phyloP scores from a whole-genome alignment of 139 green algal species.

The Tetraselmis chui region DNA sequence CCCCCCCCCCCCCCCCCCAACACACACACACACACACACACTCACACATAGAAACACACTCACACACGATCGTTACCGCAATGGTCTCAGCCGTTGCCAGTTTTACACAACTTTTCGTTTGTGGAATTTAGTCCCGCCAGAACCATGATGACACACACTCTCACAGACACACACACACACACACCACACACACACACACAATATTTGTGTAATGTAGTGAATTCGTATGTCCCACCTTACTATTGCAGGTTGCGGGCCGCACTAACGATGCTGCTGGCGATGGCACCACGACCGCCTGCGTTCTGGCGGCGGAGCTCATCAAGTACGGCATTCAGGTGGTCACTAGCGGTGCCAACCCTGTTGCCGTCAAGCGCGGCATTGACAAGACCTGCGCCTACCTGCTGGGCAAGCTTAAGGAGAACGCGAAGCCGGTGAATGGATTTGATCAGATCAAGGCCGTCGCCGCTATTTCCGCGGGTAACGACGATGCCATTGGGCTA shows the following conservation, averaged over 20 bases:
- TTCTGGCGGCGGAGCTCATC: slow-evolving; percentile 94
- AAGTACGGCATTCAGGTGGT: slow-evolving; percentile 81
- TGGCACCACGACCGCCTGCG: slow-evolving; percentile 93
- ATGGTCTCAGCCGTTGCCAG: no score
- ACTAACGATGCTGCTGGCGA: slow-evolving; percentile 96
- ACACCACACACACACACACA: no score
- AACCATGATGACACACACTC: no score
- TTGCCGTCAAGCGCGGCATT: slow-evolving; percentile 93
- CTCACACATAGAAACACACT: no score
- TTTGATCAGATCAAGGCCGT: slow-evolving; percentile 85
- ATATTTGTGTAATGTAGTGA: no score
- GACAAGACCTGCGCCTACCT: slow-evolving; percentile 87
- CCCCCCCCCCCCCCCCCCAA: no score
- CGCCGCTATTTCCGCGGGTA: slow-evolving; percentile 75
- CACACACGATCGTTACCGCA: no score
- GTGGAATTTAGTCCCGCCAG: no score
- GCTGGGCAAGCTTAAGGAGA: slow-evolving; percentile 75
- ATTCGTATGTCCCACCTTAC: no score
- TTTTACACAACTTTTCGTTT: no score
- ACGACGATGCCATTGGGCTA: slow-evolving; percentile 68
- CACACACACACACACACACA: no score
- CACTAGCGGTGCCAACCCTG: slow-evolving; percentile 88
- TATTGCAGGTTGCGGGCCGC: slow-evolving; percentile 70
- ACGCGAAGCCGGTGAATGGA: slow-evolving; percentile 78
- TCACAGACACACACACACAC: no score